Conservation (phyloP, 2,329 filamentous ascomycete genomes). For the Corynespora cassiicola region DNA sequence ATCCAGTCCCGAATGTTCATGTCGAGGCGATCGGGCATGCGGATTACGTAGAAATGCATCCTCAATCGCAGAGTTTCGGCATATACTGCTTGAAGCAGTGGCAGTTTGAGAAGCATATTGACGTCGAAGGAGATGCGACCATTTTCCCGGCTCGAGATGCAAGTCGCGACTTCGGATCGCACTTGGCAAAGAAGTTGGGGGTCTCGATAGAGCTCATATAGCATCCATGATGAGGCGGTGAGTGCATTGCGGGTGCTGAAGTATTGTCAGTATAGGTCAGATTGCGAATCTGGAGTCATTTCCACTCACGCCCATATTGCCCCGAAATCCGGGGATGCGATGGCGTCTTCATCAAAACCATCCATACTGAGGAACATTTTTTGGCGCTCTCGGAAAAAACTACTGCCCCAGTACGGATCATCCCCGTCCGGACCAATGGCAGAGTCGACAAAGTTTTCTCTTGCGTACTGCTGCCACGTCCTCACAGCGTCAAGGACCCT, state of each 20-base stretch:
- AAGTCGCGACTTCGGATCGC: background rate
- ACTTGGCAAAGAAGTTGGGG: slow-evolving; percentile 16
- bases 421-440: slow-evolving; percentile 1
- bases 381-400: slow-evolving; percentile 9
- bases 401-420: slow-evolving; percentile 15
- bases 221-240: slow-evolving; percentile 22
- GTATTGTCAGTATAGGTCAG: slow-evolving; percentile 7
- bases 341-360: slow-evolving; percentile 11
- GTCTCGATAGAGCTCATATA: slow-evolving; percentile 26
- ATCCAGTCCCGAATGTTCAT: slow-evolving; percentile 33
- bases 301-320: slow-evolving; percentile 18
- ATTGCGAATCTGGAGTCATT: slow-evolving; percentile 26
- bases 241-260: slow-evolving; percentile 9
- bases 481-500: background rate
- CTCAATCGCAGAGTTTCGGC: slow-evolving; percentile 43
- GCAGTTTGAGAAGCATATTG: slow-evolving; percentile 1
- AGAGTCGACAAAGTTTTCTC: slow-evolving; percentile 1
- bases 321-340: slow-evolving; percentile 12
- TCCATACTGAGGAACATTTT: slow-evolving; percentile 11
- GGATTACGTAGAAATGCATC: slow-evolving; percentile 19
- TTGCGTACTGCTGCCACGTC: background rate
- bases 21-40: slow-evolving; percentile 17
- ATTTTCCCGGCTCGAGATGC: background rate
- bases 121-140: slow-evolving; percentile 16
- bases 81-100: slow-evolving; percentile 45